phyloP scores from a whole-genome alignment of 78 protist genomes.

The Dictyostelium capitatum region DNA sequence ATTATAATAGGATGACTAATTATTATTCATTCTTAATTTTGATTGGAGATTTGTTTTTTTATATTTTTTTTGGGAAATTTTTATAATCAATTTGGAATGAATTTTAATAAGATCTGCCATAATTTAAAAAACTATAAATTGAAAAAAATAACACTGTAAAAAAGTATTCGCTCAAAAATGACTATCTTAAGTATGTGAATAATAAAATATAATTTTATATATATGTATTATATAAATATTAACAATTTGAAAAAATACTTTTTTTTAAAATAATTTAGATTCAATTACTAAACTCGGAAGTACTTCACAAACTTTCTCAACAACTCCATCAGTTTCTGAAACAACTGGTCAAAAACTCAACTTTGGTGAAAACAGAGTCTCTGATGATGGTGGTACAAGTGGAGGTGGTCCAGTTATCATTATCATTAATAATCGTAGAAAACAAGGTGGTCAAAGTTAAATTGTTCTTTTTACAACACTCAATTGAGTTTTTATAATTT shows the following conservation, averaged over 20 bases:
- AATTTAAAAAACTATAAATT: not conserved
- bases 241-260: not conserved
- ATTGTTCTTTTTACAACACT: no score
- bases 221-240: not conserved
- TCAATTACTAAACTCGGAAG: not conserved
- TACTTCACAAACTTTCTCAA: not conserved
- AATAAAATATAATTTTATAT: not conserved
- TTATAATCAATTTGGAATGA: no score
- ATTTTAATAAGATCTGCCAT: no score
- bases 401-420: not conserved
- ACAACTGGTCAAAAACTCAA: not conserved
- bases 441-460: no score
- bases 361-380: not conserved
- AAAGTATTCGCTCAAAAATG: not conserved
- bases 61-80: no score
- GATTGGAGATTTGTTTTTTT: no score
- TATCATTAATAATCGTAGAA: not conserved
- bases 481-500: no score
- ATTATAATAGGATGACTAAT: no score
- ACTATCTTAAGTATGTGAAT: not conserved
- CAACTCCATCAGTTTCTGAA: not conserved
- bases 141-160: not conserved
- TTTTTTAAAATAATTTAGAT: not conserved
- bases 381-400: not conserved
- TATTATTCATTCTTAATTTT: no score